phyloP scores from a whole-genome alignment of 1,284 basidiomycete species.

The Ceratorhiza oryzae-sativae region DNA sequence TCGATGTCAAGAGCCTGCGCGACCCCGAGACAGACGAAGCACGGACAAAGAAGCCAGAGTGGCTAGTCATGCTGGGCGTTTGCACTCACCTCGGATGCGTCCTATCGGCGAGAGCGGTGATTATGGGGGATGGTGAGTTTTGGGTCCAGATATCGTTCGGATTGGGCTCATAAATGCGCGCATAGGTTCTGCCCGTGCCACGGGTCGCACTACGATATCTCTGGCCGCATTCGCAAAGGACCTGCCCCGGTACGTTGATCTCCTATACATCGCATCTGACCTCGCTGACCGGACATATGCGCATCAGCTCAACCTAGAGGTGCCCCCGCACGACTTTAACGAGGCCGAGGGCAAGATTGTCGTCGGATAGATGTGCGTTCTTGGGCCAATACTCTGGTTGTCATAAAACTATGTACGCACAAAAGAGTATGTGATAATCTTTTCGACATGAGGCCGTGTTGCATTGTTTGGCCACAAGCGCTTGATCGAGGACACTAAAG shows the following conservation, averaged over 20 bases:
- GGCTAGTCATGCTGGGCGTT: constrained; percentile 97
- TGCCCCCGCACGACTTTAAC: constrained; percentile 87
- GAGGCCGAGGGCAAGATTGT: constrained; percentile 88
- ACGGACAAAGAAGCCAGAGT: constrained; percentile 94
- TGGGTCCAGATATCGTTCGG: constrained; percentile 15
- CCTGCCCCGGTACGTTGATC: constrained; percentile 79
- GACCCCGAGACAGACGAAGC: constrained; percentile 93
- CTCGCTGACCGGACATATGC: constrained; percentile 37
- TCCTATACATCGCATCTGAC: not conserved
- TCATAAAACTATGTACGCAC: not conserved
- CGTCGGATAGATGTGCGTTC: constrained; percentile 68
- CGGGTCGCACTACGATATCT: constrained; percentile 98
- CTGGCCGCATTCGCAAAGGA: constrained; percentile 93
- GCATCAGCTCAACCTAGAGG: constrained; percentile 87
- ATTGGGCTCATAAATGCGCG: constrained; percentile 41
- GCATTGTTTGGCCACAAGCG: too few species aligned
- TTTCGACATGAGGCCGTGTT: not conserved
- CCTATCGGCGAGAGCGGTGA: constrained; percentile 98
- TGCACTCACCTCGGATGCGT: constrained; percentile 99
- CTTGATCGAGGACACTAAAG: too few species aligned
- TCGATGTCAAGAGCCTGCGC: constrained; percentile 86
- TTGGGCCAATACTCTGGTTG: not conserved
- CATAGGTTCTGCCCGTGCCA: constrained; percentile 94
- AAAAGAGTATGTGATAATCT: not conserved
- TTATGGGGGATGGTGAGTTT: constrained; percentile 89